Evolutionary conservation across 768 basidiomycete genomes (phyloP).

Genomic region (Tulasnella calospora): DNA sequence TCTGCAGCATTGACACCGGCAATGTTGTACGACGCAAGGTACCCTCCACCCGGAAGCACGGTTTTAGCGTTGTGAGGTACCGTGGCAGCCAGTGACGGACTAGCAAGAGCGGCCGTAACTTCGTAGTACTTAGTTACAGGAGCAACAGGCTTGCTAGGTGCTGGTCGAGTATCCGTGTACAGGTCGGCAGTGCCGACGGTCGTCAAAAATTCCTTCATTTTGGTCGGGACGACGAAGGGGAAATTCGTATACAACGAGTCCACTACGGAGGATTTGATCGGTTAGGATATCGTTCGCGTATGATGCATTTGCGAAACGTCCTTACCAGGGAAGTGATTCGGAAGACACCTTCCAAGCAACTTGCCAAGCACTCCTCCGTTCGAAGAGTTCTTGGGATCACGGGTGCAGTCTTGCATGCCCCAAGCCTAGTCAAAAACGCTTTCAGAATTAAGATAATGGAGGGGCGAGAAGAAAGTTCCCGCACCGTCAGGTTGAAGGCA

Average conservation of each 20-base stretch:
- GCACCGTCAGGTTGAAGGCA: conserved; percentile 19
- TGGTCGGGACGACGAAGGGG: conserved; percentile 65
- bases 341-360: conserved; percentile 67
- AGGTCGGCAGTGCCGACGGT: conserved; percentile 38
- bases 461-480: neutral
- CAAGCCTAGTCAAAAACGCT: neutral
- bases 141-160: neutral
- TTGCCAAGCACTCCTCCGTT: conserved; percentile 66
- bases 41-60: conserved; percentile 11
- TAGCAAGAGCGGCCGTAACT: neutral
- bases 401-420: conserved; percentile 67
- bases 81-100: neutral
- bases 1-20: neutral
- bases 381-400: conserved; percentile 63
- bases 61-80: neutral
- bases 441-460: neutral
- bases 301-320: conserved; percentile 34
- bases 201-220: conserved; percentile 43
- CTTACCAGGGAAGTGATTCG: conserved; percentile 55
- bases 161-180: conserved; percentile 55
- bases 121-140: neutral
- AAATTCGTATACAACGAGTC: conserved; percentile 43
- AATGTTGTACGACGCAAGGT: neutral
- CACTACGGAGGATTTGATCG: neutral
- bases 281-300: neutral